Percentiles rank a stretch among this genome's conserved stretches.
These are phyloP conservation scores for Vachellia pachyceras DNA, from an alignment of 306 rosid species.

Conservation along the genomic window DNA sequence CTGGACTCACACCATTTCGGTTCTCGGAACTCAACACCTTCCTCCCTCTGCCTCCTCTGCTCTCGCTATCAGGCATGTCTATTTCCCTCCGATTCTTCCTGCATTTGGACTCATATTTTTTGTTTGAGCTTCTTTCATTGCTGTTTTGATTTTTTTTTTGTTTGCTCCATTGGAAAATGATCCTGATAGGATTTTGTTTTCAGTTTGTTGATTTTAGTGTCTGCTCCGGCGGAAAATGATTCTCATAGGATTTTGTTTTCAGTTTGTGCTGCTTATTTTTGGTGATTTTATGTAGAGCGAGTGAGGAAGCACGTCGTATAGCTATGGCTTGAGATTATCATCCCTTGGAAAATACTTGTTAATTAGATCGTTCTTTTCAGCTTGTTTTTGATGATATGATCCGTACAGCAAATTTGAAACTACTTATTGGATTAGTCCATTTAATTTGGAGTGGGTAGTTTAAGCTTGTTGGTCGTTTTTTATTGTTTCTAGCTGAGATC, in stretches of 20 bases:
- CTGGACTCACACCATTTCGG: constrained; percentile 49
- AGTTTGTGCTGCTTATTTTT: not conserved
- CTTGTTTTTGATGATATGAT: not conserved
- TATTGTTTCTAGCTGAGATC: too few relatives aligned
- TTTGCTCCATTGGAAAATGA: too few relatives aligned
- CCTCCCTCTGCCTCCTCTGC: constrained; percentile 35
- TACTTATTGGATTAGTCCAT: not conserved
- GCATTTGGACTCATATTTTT: not conserved
- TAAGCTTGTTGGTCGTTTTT: not conserved
- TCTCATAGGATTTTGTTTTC: not conserved
- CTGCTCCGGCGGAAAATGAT: not conserved
- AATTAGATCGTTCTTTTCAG: not conserved
- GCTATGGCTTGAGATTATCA: too few relatives aligned
- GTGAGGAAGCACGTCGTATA: not conserved
- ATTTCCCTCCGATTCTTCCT: not conserved
- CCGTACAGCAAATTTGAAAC: not conserved
- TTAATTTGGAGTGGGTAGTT: not conserved
- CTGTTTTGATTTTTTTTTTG: too few relatives aligned
- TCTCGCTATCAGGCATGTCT: constrained; percentile 52
- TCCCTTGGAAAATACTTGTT: not conserved
- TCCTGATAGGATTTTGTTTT: too few relatives aligned
- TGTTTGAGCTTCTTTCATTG: not conserved
- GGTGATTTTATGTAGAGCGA: not conserved
- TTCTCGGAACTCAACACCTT: constrained; percentile 32
- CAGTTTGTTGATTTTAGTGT: not conserved